These are phyloP conservation scores for Myxozyma neotropica DNA, from an alignment of 805 yeast genomes.

Conservation along the genomic window DNA sequence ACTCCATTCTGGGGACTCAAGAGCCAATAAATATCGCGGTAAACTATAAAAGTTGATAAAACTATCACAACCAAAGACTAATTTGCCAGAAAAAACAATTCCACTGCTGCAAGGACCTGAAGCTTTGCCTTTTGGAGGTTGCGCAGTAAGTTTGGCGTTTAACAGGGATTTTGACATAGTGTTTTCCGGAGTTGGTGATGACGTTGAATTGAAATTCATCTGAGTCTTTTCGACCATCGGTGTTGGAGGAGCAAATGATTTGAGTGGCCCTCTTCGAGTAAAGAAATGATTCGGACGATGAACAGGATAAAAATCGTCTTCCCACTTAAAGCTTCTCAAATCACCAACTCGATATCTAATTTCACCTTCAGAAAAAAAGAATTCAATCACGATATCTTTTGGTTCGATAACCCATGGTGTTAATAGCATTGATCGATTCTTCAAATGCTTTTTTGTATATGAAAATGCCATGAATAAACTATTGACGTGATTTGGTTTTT, in stretches of 20 bases:
- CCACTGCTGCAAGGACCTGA: constrained; percentile 29
- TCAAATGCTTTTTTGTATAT: constrained; percentile 10
- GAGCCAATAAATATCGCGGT: constrained; percentile 25
- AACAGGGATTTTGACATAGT: not conserved
- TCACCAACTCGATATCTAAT: constrained; percentile 25
- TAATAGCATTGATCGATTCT: not conserved
- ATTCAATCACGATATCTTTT: constrained; percentile 21
- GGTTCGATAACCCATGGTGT: constrained; percentile 14
- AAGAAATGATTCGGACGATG: constrained; percentile 28
- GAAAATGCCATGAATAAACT: constrained; percentile 27
- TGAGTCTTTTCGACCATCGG: not conserved
- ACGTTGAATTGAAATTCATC: not conserved
- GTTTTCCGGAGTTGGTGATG: not conserved
- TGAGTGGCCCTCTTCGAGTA: not conserved
- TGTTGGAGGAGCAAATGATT: constrained; percentile 14
- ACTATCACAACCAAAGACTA: constrained; percentile 27
- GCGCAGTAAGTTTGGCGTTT: not conserved
- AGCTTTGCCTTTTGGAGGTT: constrained; percentile 8
- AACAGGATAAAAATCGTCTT: constrained; percentile 11
- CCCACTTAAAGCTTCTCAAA: constrained; percentile 21
- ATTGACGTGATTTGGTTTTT: constrained; percentile 25
- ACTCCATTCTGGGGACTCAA: constrained; percentile 27
- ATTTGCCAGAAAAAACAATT: constrained; percentile 22
- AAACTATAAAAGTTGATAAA: constrained; percentile 26
- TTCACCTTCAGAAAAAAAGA: constrained; percentile 29